phyloP scores from a whole-genome alignment of 306 rosid species.

The Cicer yamashitae region DNA sequence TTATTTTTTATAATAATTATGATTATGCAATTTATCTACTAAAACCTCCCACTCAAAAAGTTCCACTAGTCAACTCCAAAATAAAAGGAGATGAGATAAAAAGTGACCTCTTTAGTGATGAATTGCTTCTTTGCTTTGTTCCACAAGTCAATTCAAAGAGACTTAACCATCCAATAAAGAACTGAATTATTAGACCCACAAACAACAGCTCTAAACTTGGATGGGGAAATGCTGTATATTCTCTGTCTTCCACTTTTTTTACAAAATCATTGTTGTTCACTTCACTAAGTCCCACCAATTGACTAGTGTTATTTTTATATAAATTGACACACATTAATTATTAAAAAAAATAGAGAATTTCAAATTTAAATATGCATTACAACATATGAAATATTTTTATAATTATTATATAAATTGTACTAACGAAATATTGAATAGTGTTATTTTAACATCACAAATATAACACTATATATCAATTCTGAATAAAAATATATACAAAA shows the following conservation, averaged over 20 bases:
- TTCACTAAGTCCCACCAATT: not conserved
- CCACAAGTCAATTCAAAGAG: constrained; percentile 25
- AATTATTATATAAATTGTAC: too few species aligned
- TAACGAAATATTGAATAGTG: too few species aligned
- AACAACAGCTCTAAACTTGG: not conserved
- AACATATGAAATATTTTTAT: too few species aligned
- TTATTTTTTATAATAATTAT: too few species aligned
- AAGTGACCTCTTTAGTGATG: not conserved
- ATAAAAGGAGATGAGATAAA: not conserved
- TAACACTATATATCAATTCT: too few species aligned
- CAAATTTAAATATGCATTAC: too few species aligned
- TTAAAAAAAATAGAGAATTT: too few species aligned
- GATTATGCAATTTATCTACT: not conserved
- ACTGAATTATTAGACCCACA: constrained; percentile 19
- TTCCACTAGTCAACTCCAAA: not conserved
- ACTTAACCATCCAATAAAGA: constrained; percentile 10
- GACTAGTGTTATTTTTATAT: not conserved
- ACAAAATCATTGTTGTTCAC: not conserved
- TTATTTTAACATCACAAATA: too few species aligned
- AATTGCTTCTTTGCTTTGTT: not conserved
- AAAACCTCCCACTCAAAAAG: not conserved
- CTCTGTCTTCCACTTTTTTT: not conserved
- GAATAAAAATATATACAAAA: too few species aligned
- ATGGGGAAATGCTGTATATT: not conserved
- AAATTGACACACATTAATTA: too few species aligned